Conservation (phyloP, 2,329 filamentous ascomycete genomes). For the Talaromyces rugulosus region DNA sequence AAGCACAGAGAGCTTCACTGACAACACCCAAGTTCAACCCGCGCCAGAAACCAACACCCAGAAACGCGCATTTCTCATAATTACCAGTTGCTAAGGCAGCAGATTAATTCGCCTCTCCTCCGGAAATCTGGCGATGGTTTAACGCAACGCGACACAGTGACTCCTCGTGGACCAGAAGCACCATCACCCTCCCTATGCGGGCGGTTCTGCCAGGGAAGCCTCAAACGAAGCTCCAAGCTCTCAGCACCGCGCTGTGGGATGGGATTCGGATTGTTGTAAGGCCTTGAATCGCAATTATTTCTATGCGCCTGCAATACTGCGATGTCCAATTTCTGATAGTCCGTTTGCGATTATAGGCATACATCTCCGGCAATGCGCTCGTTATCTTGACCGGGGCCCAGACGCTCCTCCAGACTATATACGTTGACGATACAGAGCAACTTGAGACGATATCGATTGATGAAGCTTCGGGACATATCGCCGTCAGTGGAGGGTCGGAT, state of each 20-base stretch:
- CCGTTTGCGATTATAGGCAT: conserved; percentile 54
- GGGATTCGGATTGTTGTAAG: conserved; percentile 68
- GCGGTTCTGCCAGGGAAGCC: conserved; percentile 75
- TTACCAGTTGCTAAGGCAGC: background rate
- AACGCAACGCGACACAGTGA: conserved; percentile 13
- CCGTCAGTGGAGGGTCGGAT: conserved; percentile 61
- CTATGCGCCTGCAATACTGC: background rate
- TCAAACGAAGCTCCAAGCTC: conserved; percentile 70
- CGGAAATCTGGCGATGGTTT: conserved; percentile 28
- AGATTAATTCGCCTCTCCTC: background rate
- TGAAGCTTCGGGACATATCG: conserved; percentile 78
- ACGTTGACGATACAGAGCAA: conserved; percentile 67
- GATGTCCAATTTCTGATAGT: background rate
- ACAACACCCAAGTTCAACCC: background rate
- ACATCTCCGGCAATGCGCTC: conserved; percentile 84
- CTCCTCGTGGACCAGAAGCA: conserved; percentile 18
- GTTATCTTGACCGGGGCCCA: conserved; percentile 73
- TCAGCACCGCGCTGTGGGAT: conserved; percentile 71
- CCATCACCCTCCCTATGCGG: conserved; percentile 59
- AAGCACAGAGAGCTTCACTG: background rate
- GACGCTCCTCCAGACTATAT: conserved; percentile 81
- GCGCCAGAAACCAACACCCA: background rate
- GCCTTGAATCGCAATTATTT: background rate
- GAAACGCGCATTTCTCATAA: background rate
- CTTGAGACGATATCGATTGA: conserved; percentile 78